Conservation (phyloP, 116 monocot species). For the Iris pallida region DNA sequence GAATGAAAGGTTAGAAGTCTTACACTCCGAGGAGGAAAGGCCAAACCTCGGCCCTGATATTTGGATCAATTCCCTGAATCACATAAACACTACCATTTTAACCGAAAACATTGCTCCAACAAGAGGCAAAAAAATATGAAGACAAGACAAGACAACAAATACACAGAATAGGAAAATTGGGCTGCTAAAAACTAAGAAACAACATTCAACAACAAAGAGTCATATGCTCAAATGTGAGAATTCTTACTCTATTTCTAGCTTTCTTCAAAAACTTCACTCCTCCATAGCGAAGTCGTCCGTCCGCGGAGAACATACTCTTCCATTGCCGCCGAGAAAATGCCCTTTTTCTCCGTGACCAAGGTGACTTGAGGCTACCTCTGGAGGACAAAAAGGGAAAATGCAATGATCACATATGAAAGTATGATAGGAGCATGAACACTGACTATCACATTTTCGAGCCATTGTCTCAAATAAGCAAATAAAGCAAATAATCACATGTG, state of each 20-base stretch:
- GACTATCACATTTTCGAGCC: too few species aligned
- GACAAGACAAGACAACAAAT: background rate
- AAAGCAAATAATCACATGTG: too few species aligned
- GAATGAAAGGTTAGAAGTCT: slow-evolving; percentile 1
- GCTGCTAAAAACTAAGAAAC: too few species aligned
- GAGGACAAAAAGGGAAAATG: background rate
- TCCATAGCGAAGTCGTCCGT: slow-evolving; percentile 64
- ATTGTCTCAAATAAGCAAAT: too few species aligned
- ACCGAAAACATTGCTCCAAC: too few species aligned
- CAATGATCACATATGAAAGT: too few species aligned
- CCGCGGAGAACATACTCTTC: slow-evolving; percentile 45
- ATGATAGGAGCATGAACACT: too few species aligned
- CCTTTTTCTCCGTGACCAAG: slow-evolving; percentile 50
- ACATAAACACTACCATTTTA: background rate
- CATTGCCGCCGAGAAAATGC: slow-evolving; percentile 45
- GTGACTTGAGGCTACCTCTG: slow-evolving; percentile 64
- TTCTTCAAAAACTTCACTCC: slow-evolving; percentile 67
- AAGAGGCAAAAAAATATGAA: background rate
- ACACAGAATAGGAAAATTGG: background rate
- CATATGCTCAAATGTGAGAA: too few species aligned
- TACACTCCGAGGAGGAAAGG: slow-evolving; percentile 79
- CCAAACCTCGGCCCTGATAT: slow-evolving; percentile 70
- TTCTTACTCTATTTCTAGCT: slow-evolving; percentile 53
- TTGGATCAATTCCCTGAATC: slow-evolving; percentile 59
- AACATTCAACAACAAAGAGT: too few species aligned